Evolutionary conservation across 2,329 filamentous ascomycete species (phyloP).

Genomic region (Lomentospora prolificans): DNA sequence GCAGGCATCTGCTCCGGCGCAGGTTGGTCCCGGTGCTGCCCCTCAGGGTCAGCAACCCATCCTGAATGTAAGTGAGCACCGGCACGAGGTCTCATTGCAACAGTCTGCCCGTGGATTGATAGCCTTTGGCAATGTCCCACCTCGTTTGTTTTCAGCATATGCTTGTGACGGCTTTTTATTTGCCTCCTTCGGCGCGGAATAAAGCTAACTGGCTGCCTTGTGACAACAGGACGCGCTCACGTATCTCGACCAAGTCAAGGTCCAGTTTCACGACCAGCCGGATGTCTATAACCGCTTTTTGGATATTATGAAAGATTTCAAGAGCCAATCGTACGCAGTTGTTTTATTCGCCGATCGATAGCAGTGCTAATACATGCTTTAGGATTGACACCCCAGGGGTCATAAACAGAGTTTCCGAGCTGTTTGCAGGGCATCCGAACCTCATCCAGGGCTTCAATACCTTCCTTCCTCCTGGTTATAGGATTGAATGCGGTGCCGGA

Average conservation of each 20-base stretch:
- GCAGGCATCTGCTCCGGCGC: conserved; percentile 31
- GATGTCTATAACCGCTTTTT: conserved; percentile 96
- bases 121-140: too few relatives aligned
- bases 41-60: conserved; percentile 34
- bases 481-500: conserved; percentile 89
- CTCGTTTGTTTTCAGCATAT: too few relatives aligned
- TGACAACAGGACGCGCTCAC: conserved; percentile 68
- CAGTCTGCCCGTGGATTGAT: too few relatives aligned
- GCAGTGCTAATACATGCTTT: not conserved
- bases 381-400: conserved; percentile 95
- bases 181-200: too few relatives aligned
- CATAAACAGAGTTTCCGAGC: conserved; percentile 88
- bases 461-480: conserved; percentile 87
- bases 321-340: conserved; percentile 77
- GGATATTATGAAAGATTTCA: conserved; percentile 99
- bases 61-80: conserved; percentile 38
- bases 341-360: not conserved
- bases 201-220: too few relatives aligned
- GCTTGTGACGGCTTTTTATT: too few relatives aligned
- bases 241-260: conserved; percentile 96
- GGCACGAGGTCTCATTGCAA: not conserved
- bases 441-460: conserved; percentile 98
- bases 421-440: conserved; percentile 92
- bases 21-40: conserved; percentile 31
- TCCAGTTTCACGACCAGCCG: conserved; percentile 91